Conservation (phyloP, 768 basidiomycete genomes). For the Boletus sensibilis region DNA sequence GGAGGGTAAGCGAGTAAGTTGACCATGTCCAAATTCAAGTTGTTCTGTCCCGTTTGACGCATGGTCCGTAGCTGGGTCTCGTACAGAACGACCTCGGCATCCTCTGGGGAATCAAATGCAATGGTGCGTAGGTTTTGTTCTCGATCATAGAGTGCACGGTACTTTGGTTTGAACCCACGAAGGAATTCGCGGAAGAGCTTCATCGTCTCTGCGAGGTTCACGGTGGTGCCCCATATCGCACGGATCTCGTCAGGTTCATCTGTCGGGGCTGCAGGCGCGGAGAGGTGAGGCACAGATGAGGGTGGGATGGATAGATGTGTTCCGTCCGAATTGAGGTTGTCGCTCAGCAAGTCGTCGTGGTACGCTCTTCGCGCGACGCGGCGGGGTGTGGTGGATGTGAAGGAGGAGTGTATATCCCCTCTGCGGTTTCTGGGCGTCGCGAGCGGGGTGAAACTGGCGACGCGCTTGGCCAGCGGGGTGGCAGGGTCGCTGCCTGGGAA, state of each 20-base stretch:
- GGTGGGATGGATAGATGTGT: slow-evolving; percentile 54
- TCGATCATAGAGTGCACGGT: slow-evolving; percentile 71
- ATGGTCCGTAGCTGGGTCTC: slow-evolving; percentile 80
- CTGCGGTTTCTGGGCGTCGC: slow-evolving; percentile 47
- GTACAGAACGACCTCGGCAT: slow-evolving; percentile 70
- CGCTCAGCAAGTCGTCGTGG: slow-evolving; percentile 22
- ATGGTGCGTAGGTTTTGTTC: slow-evolving; percentile 53
- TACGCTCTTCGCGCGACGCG: slow-evolving; percentile 21
- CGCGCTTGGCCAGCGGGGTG: slow-evolving; percentile 46
- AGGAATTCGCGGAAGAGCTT: slow-evolving; percentile 86
- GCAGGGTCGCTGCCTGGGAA: slow-evolving; percentile 37
- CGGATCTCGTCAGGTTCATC: slow-evolving; percentile 83
- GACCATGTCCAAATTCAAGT: slow-evolving; percentile 85
- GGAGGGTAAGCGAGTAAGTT: slow-evolving; percentile 88
- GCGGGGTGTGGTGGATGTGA: slow-evolving; percentile 36
- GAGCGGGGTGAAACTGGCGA: slow-evolving; percentile 24
- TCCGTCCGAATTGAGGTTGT: slow-evolving; percentile 57
- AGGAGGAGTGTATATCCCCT: slow-evolving; percentile 28
- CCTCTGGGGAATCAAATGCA: slow-evolving; percentile 55
- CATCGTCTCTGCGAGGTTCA: slow-evolving; percentile 90
- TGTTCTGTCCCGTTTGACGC: slow-evolving; percentile 89
- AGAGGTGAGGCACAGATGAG: slow-evolving; percentile 56
- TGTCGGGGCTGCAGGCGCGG: slow-evolving; percentile 57
- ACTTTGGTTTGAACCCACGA: slow-evolving; percentile 90
- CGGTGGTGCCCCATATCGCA: slow-evolving; percentile 97